These are phyloP conservation scores for Trichomonascaceae sp. DNA, from an alignment of 1,139 yeast genomes.

Conservation along the genomic window DNA sequence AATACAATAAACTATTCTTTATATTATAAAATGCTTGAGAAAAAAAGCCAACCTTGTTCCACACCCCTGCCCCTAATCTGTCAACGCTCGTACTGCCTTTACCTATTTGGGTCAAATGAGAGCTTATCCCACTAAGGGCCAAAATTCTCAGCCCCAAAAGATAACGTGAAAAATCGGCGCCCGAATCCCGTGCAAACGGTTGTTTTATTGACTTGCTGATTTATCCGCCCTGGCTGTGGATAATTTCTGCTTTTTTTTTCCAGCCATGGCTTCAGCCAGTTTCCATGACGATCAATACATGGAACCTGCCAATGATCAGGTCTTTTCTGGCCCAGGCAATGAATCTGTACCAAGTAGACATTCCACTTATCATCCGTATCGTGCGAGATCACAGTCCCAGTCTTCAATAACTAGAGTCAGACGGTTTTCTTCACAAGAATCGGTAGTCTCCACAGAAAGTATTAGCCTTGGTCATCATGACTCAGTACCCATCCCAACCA, in stretches of 20 bases:
- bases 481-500: constrained; percentile 1
- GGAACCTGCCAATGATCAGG: constrained; percentile 48
- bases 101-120: neutral
- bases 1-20: neutral
- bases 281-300: constrained; percentile 19
- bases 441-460: neutral
- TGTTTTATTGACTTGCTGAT: neutral
- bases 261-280: constrained; percentile 5
- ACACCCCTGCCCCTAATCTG: neutral
- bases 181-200: neutral
- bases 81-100: neutral
- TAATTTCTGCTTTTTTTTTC: neutral
- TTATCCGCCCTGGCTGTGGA: neutral
- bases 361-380: constrained; percentile 76
- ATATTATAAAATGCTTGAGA: no score
- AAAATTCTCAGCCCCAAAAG: neutral
- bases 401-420: constrained; percentile 2
- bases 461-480: constrained; percentile 4
- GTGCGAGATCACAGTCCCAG: constrained; percentile 33
- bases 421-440: constrained; percentile 7
- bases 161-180: neutral
- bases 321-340: constrained; percentile 85
- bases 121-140: neutral
- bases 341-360: constrained; percentile 88
- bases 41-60: neutral